Percentiles rank a stretch among this genome's conserved stretches.
Evolutionary conservation across 345 rosid species (phyloP).

Genomic region (Passiflora organensis): DNA sequence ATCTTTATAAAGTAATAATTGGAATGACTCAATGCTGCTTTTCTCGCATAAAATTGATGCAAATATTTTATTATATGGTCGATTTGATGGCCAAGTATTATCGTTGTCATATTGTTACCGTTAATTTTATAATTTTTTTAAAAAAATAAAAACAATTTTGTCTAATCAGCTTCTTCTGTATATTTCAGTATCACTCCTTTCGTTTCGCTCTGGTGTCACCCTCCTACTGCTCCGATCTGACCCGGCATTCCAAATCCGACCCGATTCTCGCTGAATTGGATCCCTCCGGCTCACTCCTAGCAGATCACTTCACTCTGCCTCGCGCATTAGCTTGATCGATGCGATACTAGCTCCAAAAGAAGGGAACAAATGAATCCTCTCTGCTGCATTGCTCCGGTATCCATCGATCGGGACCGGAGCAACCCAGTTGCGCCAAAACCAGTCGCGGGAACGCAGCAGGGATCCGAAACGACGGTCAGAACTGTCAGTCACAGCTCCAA

Average conservation of each 20-base stretch:
- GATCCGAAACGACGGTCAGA: conserved; percentile 28
- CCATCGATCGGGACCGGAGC: conserved; percentile 78
- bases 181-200: too few relatives aligned
- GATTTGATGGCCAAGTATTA: too few relatives aligned
- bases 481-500: conserved; percentile 40
- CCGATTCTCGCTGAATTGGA: conserved; percentile 8
- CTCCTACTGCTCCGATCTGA: conserved; percentile 42
- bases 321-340: conserved; percentile 5
- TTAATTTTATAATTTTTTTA: too few relatives aligned
- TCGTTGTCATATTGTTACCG: too few relatives aligned
- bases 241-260: conserved; percentile 18
- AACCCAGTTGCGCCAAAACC: conserved; percentile 61
- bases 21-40: too few relatives aligned
- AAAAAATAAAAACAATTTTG: too few relatives aligned
- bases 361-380: conserved; percentile 66
- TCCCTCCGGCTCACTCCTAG: neutral
- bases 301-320: neutral
- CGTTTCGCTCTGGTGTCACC: conserved; percentile 15
- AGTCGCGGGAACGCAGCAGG: conserved; percentile 37
- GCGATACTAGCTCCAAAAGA: neutral
- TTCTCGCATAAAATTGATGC: too few relatives aligned
- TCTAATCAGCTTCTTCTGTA: too few relatives aligned
- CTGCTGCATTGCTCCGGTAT: conserved; percentile 99
- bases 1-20: too few relatives aligned
- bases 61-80: too few relatives aligned